phyloP scores from a whole-genome alignment of 768 basidiomycete genomes.

The Leucocoprinus sp. region DNA sequence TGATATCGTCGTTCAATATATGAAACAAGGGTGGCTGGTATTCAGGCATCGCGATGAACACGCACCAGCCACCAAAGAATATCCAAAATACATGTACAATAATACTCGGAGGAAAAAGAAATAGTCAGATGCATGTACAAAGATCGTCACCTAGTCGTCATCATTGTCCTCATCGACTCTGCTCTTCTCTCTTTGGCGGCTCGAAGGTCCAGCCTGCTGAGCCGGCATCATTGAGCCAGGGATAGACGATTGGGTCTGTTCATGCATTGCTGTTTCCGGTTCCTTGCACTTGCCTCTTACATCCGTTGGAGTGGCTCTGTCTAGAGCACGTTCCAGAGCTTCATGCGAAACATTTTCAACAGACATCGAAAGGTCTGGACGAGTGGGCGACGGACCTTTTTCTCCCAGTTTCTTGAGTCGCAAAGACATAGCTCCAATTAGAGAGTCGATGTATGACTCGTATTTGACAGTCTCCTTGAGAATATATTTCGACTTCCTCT shows the following conservation, averaged over 20 bases:
- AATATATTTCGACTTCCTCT: conserved; percentile 82
- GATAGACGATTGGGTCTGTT: conserved; percentile 25
- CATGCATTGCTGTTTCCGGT: conserved; percentile 25
- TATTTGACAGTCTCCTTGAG: conserved; percentile 94
- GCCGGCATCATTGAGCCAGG: conserved; percentile 21
- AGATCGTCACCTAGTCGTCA: conserved; percentile 1
- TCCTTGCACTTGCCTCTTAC: conserved; percentile 26
- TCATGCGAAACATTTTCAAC: not conserved
- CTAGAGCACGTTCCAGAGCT: conserved; percentile 29
- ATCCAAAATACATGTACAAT: conserved; percentile 4
- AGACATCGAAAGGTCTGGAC: conserved; percentile 3
- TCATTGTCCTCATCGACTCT: conserved; percentile 1
- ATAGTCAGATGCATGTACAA: not conserved
- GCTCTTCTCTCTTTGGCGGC: not conserved
- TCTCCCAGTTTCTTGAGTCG: conserved; percentile 88
- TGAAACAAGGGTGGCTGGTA: not conserved
- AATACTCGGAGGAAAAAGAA: conserved; percentile 5
- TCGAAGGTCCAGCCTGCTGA: conserved; percentile 5
- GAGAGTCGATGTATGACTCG: conserved; percentile 87
- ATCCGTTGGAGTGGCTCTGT: conserved; percentile 23
- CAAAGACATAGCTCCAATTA: conserved; percentile 74
- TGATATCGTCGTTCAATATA: conserved; percentile 8
- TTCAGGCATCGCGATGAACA: not conserved
- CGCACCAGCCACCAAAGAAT: not conserved
- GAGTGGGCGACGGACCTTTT: conserved; percentile 36